Conservation (phyloP, 169 alveolate species). For the Babesia ovis region DNA sequence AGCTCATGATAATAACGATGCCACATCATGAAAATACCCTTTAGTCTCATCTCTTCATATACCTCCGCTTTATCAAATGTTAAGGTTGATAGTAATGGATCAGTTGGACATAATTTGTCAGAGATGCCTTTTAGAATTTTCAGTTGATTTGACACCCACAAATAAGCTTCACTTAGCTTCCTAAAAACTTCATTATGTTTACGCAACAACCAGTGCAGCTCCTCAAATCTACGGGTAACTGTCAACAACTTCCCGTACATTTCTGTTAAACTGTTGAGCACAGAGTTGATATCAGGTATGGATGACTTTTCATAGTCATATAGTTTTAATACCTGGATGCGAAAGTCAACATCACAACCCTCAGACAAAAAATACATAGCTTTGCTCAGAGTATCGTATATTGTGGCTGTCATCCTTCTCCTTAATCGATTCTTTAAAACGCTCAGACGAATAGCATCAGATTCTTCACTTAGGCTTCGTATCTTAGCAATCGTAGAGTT, state of each 20-base stretch:
- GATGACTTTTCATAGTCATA: too few relatives aligned
- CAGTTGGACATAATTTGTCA: neutral
- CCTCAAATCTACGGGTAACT: too few relatives aligned
- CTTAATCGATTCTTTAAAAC: neutral
- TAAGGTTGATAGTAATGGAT: neutral
- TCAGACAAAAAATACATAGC: neutral
- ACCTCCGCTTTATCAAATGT: neutral
- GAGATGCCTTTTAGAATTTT: neutral
- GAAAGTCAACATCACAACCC: neutral
- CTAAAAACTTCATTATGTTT: too few relatives aligned
- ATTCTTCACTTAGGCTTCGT: neutral
- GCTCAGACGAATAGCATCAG: neutral
- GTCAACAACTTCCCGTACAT: too few relatives aligned
- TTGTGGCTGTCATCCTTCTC: neutral
- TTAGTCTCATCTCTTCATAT: neutral
- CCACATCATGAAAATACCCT: neutral
- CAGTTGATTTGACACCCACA: neutral
- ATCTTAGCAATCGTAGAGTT: neutral
- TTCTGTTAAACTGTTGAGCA: too few relatives aligned
- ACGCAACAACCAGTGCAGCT: too few relatives aligned
- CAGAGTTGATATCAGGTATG: too few relatives aligned
- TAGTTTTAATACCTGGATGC: neutral
- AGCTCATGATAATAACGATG: neutral
- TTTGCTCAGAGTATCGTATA: neutral
- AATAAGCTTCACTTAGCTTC: neutral